Evolutionary conservation across 495 filamentous ascomycete species (phyloP).

Genomic region (Pyrenula aspistea): DNA sequence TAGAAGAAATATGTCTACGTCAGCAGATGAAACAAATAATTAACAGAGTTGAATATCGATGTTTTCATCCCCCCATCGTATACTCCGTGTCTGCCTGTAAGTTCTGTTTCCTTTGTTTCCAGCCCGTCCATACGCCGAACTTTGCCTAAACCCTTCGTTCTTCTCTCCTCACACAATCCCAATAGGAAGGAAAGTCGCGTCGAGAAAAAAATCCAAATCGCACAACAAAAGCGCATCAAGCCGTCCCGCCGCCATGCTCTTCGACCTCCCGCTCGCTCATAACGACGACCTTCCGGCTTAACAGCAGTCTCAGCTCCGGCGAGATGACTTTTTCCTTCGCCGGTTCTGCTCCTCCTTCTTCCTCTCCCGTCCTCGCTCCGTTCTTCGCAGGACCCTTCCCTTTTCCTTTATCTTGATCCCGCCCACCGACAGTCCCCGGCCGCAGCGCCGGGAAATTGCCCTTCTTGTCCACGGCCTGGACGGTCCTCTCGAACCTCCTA

Average conservation of each 20-base stretch:
- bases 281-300: conserved; percentile 60
- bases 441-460: conserved; percentile 65
- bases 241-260: conserved; percentile 23
- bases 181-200: too few species aligned
- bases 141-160: too few species aligned
- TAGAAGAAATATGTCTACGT: too few species aligned
- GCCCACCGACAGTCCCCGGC: neutral
- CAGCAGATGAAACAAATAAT: too few species aligned
- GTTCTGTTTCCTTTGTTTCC: too few species aligned
- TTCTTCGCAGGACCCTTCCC: neutral
- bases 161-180: too few species aligned
- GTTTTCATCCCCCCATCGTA: too few species aligned
- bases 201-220: too few species aligned
- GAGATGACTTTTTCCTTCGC: conserved; percentile 57
- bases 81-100: too few species aligned
- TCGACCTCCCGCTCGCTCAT: conserved; percentile 40
- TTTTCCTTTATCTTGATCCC: neutral
- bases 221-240: neutral
- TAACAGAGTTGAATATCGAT: too few species aligned
- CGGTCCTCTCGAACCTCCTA: conserved; percentile 69
- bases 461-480: conserved; percentile 82
- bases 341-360: conserved; percentile 3
- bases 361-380: neutral
- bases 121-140: too few species aligned
- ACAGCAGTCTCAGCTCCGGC: conserved; percentile 62